Conservation (phyloP, 1,284 basidiomycete genomes). For the Termitomyces sp. region DNA sequence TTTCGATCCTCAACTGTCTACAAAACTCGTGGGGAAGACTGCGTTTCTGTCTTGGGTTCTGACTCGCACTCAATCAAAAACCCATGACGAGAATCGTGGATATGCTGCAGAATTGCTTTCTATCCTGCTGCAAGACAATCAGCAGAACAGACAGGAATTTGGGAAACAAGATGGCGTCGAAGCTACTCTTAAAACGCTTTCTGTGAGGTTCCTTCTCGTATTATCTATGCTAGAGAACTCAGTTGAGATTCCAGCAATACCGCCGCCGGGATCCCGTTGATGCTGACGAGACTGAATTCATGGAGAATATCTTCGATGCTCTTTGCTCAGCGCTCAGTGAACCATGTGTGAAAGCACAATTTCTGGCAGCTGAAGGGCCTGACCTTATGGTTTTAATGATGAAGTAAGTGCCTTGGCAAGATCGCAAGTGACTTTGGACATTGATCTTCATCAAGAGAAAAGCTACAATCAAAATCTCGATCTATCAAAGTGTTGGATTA, state of each 20-base stretch:
- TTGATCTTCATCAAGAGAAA: conserved; percentile 53
- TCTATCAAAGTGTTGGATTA: conserved; percentile 90
- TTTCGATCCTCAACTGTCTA: conserved; percentile 74
- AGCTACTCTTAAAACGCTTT: conserved; percentile 67
- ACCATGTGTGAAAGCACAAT: conserved; percentile 72
- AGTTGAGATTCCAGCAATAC: conserved; percentile 62
- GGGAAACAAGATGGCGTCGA: conserved; percentile 79
- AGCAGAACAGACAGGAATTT: conserved; percentile 58
- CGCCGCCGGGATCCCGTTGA: conserved; percentile 78
- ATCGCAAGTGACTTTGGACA: conserved; percentile 6
- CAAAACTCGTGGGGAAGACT: conserved; percentile 69
- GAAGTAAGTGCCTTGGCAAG: conserved; percentile 53
- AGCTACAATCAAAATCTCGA: conserved; percentile 71
- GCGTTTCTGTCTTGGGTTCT: conserved; percentile 78
- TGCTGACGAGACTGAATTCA: conserved; percentile 91
- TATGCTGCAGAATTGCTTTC: conserved; percentile 88
- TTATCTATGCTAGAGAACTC: background rate
- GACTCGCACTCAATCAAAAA: conserved; percentile 67
- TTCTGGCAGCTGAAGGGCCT: conserved; percentile 88
- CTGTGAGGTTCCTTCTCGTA: conserved; percentile 46
- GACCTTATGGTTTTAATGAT: conserved; percentile 97
- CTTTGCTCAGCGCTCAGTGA: conserved; percentile 81
- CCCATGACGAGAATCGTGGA: conserved; percentile 80
- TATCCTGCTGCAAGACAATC: conserved; percentile 78
- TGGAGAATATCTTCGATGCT: conserved; percentile 93